Base-by-base conservation (phyloP, 805 yeast genomes). In the Maudiozyma pseudohumilis region DNA sequence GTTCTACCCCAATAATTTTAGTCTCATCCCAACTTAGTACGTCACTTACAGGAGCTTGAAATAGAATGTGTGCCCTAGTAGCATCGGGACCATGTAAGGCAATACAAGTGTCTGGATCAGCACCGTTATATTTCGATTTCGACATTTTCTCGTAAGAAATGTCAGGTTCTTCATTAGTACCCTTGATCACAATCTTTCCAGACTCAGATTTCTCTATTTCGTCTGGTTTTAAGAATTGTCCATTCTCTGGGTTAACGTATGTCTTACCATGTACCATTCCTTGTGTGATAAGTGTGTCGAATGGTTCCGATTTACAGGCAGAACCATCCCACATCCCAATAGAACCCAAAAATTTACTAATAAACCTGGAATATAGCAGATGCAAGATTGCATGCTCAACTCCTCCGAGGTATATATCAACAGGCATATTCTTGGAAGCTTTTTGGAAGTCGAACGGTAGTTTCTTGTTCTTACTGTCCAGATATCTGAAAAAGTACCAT, bases 211-310 rank as follows among this genome's bases (percentile, higher is more conserved):
- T 62, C 28, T 72, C 78, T 10, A 84, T 55, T 48, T 92, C 96
- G 1, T 79, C 77, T 0, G 94, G 89, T 48, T 76, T 84, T 46
- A 92, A 64, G 56, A 81, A 89, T 40, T 77, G 63, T 0, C 89
- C 92, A 22, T 71, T 79, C 0, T 56, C 60, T 3, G 95, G 92
- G 46, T 88, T 80, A 6, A 67, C 64, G 48, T 56, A 83, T 0
- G 98, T 92, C 52, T 74, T 77, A 3, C 96, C 97, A 43, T 89
- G 96, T 3, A 92, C 98, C 98, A 92, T 92, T 13, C 98, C 98
- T 58, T 89, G 97, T 2, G 96, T 88, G 2, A 89, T 78, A 25
- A 92, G 66, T 42, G 72, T 72, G 40, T 65, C 70, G 52, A 92
- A 76, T 2, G 98, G 98, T 53, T 92, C 98, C 18, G 84, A 86